These are phyloP conservation scores for Nemania sp. DNA, from an alignment of 2,329 filamentous ascomycete species.

Conservation along the genomic window DNA sequence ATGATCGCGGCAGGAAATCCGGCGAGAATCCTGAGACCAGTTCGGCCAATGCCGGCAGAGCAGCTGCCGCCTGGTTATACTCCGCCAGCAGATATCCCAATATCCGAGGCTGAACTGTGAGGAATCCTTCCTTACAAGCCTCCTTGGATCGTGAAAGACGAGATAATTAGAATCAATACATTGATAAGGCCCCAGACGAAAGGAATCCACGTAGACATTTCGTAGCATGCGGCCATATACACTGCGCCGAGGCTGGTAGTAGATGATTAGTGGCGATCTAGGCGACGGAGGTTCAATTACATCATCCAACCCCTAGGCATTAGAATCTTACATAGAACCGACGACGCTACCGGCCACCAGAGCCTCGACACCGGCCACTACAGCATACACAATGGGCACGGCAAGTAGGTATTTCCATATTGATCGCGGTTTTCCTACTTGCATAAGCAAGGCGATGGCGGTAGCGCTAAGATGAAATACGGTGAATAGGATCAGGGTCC, in stretches of 20 bases:
- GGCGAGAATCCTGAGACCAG: constrained; percentile 55
- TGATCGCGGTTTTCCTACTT: constrained; percentile 60
- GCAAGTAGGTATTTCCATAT: constrained; percentile 69
- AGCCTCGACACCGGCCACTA: constrained; percentile 75
- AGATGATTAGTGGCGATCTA: constrained; percentile 19
- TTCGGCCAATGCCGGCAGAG: constrained; percentile 26
- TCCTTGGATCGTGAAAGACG: constrained; percentile 90
- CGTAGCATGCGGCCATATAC: constrained; percentile 80
- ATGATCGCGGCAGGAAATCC: constrained; percentile 69
- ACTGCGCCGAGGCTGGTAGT: constrained; percentile 71
- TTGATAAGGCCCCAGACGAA: constrained; percentile 87
- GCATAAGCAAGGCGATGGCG: constrained; percentile 71
- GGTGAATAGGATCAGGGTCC: constrained; percentile 80
- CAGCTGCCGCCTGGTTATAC: constrained; percentile 30
- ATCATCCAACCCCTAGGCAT: neutral
- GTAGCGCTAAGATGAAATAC: constrained; percentile 75
- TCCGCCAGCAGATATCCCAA: constrained; percentile 28
- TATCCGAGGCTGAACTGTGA: constrained; percentile 19
- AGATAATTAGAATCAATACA: constrained; percentile 78
- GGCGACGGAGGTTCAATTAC: neutral
- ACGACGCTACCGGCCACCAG: constrained; percentile 80
- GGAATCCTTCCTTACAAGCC: constrained; percentile 66
- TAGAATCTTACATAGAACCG: constrained; percentile 69
- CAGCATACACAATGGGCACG: constrained; percentile 69
- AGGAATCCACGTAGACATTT: constrained; percentile 94